Evolutionary conservation across 2,329 filamentous ascomycete species (phyloP), one percentile per base, ranked within the genome.

Genomic region (Cordyceps fumosorosea): DNA sequence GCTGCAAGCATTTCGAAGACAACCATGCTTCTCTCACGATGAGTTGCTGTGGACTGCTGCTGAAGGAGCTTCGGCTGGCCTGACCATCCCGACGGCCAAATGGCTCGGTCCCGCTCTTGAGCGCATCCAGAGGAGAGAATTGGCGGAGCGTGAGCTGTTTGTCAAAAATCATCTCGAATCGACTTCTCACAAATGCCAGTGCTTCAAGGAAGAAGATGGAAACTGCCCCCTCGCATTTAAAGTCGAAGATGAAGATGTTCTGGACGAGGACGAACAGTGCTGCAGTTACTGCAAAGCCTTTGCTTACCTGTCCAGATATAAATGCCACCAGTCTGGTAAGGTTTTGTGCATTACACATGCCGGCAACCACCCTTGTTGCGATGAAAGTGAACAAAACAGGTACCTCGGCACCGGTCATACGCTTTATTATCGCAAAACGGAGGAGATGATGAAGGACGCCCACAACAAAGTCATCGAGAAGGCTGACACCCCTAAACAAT

Each of bases 1-100:
- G 66, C 80, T 98, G 34, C 91, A 95, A 68, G 84, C 88, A 56
- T 99, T 97, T 73, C 84, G 93, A 62, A 86, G 93, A 62, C 93
- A 97, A 66, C 92, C 95, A 1, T 98, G 95, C 73, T 99, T 99
- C 73, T 98, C 93, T 0, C 95, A 99, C 67, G 95, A 99, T 69
- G 95, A 99, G 73, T 78, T 99, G 24, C 80, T 99, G 3, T 88
- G 96, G 78, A 97, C 93, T 2, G 95, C 95, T 8, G 91, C 93
- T 7, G 87, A 91, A 66, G 89, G 85, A 68, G 88, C 92, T 67
- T 84, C 87, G 2, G 87, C 85, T 12, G 77, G 79, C 3, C 72
- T 88, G 54, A 86, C 83, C 0, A 98, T 99, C 62, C 90, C 91
- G 68, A 97, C 91, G 2, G 91, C 95, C 1, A 96, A 95, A 75